These are phyloP conservation scores for Malassezia globosa DNA, from an alignment of 1,284 basidiomycete genomes.

Conservation along the genomic window DNA sequence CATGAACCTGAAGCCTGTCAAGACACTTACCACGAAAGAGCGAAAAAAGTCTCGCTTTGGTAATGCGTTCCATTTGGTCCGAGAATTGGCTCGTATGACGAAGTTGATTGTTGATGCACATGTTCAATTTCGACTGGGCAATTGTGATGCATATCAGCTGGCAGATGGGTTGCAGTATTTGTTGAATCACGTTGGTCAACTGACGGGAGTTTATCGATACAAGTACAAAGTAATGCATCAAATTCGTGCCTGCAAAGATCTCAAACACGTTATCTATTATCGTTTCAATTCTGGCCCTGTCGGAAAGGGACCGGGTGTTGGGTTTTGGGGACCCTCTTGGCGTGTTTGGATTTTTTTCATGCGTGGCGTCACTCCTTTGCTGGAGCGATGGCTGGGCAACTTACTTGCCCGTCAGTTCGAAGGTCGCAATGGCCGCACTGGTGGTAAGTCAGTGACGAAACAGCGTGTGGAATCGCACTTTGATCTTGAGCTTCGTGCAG, in stretches of 20 bases:
- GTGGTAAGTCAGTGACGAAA: conserved; percentile 78
- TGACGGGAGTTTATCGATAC: conserved; percentile 97
- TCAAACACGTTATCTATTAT: conserved; percentile 69
- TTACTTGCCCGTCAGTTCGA: conserved; percentile 95
- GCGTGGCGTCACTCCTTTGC: conserved; percentile 91
- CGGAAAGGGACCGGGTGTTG: conserved; percentile 95
- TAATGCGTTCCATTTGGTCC: conserved; percentile 93
- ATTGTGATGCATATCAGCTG: conserved; percentile 97
- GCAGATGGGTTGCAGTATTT: conserved; percentile 97
- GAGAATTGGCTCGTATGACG: conserved; percentile 90
- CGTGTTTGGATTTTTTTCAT: conserved; percentile 99
- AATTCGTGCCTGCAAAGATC: conserved; percentile 97
- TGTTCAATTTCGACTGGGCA: conserved; percentile 95
- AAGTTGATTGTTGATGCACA: conserved; percentile 98
- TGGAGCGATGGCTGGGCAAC: conserved; percentile 96
- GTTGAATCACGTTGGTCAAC: conserved; percentile 89
- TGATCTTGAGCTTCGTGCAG: conserved; percentile 89
- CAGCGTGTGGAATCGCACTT: conserved; percentile 98
- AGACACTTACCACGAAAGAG: conserved; percentile 98
- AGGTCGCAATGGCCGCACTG: conserved; percentile 78
- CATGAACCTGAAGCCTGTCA: conserved; percentile 92
- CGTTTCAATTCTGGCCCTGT: conserved; percentile 99
- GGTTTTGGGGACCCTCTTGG: conserved; percentile 99
- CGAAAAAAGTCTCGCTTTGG: conserved; percentile 99
- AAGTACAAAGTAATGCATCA: conserved; percentile 99